phyloP scores from a whole-genome alignment of 78 protist genomes.

The Chrysochromulina parva region DNA sequence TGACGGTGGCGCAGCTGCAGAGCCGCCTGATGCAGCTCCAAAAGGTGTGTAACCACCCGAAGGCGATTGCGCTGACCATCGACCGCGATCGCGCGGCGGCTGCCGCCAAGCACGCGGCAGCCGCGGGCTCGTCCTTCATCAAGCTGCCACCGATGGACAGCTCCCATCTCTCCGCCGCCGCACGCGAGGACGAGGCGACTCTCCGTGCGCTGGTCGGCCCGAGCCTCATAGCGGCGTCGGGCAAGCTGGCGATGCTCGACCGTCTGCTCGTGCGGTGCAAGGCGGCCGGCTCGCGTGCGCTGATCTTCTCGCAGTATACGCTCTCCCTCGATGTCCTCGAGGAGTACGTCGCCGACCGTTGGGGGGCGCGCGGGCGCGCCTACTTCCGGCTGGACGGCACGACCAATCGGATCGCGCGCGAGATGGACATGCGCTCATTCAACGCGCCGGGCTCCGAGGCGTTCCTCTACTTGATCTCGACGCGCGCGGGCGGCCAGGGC shows the following conservation, averaged over 20 bases:
- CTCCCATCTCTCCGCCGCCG: no score
- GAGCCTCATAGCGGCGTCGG: slow-evolving; percentile 67
- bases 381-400: slow-evolving; percentile 61
- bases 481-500: slow-evolving; percentile 67
- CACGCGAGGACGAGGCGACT: no score
- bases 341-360: slow-evolving; percentile 20
- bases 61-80: background rate
- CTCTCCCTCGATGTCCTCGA: slow-evolving; percentile 40
- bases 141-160: no score
- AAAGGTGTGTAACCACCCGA: slow-evolving; percentile 51
- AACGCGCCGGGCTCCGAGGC: background rate
- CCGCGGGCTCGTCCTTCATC: no score
- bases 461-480: slow-evolving; percentile 53
- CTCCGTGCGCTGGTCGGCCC: background rate
- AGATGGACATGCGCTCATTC: slow-evolving; percentile 26
- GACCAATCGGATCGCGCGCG: slow-evolving; percentile 36
- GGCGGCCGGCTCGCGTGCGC: slow-evolving; percentile 73
- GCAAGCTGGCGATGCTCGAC: slow-evolving; percentile 90
- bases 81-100: background rate
- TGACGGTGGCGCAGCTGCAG: background rate
- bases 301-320: slow-evolving; percentile 91
- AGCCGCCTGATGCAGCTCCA: slow-evolving; percentile 42
- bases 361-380: background rate
- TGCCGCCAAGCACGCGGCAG: background rate
- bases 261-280: slow-evolving; percentile 82